A percentile compares a stretch with the other conserved stretches of the same genome.
These are phyloP conservation scores for Panicum virgatum DNA, from an alignment of 202 grass and related monocot genomes.

Conservation along the genomic window DNA sequence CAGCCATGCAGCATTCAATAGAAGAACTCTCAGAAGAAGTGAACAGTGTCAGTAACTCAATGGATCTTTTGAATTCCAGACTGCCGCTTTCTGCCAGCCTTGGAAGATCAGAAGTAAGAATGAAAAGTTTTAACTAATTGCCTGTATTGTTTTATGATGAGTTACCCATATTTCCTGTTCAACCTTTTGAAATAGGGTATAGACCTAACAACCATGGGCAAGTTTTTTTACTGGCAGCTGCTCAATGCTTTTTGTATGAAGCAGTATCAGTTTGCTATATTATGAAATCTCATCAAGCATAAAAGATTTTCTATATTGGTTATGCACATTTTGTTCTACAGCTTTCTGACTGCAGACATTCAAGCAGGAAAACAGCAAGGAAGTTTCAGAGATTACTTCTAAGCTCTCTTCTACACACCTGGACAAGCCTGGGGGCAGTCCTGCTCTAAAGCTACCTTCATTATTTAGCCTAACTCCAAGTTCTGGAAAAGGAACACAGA, in stretches of 20 bases:
- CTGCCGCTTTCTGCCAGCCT: constrained; percentile 24
- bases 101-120: constrained; percentile 65
- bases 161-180: constrained; percentile 25
- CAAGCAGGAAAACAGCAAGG: constrained; percentile 65
- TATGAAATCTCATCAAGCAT: background rate
- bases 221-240: constrained; percentile 19
- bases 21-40: constrained; percentile 89
- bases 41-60: constrained; percentile 52
- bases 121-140: background rate
- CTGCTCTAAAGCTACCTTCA: constrained; percentile 79
- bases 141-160: constrained; percentile 38
- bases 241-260: background rate
- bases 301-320: background rate
- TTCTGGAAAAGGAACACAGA: constrained; percentile 69
- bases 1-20: constrained; percentile 90
- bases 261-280: constrained; percentile 5
- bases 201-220: background rate
- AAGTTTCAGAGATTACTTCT: constrained; percentile 63
- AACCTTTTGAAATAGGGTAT: background rate
- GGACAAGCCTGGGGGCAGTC: constrained; percentile 60
- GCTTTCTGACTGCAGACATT: constrained; percentile 39
- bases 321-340: constrained; percentile 29
- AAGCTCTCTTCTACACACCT: constrained; percentile 72
- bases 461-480: constrained; percentile 90
- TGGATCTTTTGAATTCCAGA: constrained; percentile 61